phyloP scores from a whole-genome alignment of 148 eudicot species.

The Diospyros lotus region DNA sequence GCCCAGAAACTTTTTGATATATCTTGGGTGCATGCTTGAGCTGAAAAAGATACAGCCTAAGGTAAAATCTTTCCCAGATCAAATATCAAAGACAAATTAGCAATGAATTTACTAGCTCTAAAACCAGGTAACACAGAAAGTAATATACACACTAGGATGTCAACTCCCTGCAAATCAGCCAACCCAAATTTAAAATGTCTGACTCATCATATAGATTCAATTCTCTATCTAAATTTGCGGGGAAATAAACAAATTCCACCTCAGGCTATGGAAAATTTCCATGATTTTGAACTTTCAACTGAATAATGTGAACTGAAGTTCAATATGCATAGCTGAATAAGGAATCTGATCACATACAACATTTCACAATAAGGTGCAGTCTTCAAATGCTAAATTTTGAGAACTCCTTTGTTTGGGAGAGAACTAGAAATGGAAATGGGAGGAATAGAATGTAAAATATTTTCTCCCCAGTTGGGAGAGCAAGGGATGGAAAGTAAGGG shows the following conservation, averaged over 20 bases:
- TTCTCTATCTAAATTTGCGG: not conserved
- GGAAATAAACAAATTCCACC: not conserved
- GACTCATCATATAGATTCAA: not conserved
- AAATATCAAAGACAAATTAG: not conserved
- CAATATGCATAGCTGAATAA: not conserved
- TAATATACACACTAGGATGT: not conserved
- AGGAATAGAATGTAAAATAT: too few species aligned
- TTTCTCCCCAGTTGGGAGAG: too few species aligned
- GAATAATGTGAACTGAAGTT: not conserved
- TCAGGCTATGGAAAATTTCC: constrained; percentile 1
- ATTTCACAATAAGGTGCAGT: too few species aligned
- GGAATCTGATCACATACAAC: not conserved
- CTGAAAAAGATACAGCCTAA: constrained; percentile 30
- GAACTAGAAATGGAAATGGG: too few species aligned
- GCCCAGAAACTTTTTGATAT: constrained; percentile 62
- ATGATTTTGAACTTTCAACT: not conserved
- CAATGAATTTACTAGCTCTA: not conserved
- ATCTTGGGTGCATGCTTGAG: constrained; percentile 83
- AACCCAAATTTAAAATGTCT: not conserved
- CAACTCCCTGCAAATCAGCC: not conserved
- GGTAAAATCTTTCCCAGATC: not conserved
- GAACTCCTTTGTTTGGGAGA: too few species aligned
- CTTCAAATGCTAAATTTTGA: too few species aligned
- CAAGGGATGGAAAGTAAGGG: too few species aligned
- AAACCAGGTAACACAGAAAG: not conserved